A percentile compares a stretch with the other conserved stretches of the same genome.
Evolutionary conservation across 2,329 filamentous ascomycete genomes (phyloP).

Genomic region (Sodiomyces alkalinus): DNA sequence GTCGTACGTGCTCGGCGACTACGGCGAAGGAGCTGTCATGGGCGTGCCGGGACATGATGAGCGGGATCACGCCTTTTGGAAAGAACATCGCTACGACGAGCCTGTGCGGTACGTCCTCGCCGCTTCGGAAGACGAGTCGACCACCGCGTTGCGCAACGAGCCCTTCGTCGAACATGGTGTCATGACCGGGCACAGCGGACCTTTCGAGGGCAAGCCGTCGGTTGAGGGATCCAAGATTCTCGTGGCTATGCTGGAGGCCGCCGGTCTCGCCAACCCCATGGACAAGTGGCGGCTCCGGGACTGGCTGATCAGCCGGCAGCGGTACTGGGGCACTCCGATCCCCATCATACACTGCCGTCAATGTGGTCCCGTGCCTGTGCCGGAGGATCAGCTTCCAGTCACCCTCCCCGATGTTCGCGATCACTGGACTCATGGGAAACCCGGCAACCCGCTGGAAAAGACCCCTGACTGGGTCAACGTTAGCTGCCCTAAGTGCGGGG

Average conservation of each 20-base stretch:
- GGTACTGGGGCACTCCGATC: slow-evolving; percentile 86
- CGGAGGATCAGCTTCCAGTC: slow-evolving; percentile 62
- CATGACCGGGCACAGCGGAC: slow-evolving; percentile 50
- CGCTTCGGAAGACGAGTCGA: slow-evolving; percentile 31
- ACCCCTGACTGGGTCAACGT: slow-evolving; percentile 62
- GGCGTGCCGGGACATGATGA: slow-evolving; percentile 76
- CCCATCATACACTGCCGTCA: slow-evolving; percentile 68
- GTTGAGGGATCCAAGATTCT: slow-evolving; percentile 46
- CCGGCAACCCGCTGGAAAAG: slow-evolving; percentile 63
- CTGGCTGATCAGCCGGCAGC: slow-evolving; percentile 83
- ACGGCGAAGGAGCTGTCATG: slow-evolving; percentile 82
- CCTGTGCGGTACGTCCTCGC: slow-evolving; percentile 50
- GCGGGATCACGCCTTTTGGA: slow-evolving; percentile 70
- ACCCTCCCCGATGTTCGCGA: slow-evolving; percentile 52
- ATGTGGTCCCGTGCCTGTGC: slow-evolving; percentile 70
- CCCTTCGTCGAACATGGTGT: slow-evolving; percentile 52
- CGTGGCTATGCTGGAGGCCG: slow-evolving; percentile 36
- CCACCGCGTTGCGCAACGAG: slow-evolving; percentile 25
- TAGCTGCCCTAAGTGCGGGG: slow-evolving; percentile 57
- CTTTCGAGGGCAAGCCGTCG: slow-evolving; percentile 49
- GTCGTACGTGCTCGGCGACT: slow-evolving; percentile 72
- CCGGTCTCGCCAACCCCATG: slow-evolving; percentile 42
- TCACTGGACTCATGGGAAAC: slow-evolving; percentile 52
- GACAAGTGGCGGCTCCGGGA: slow-evolving; percentile 72
- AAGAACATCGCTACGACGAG: slow-evolving; percentile 44